Evolutionary conservation across 2,329 filamentous ascomycete genomes (phyloP).

Genomic region (Pseudopithomyces maydicus): DNA sequence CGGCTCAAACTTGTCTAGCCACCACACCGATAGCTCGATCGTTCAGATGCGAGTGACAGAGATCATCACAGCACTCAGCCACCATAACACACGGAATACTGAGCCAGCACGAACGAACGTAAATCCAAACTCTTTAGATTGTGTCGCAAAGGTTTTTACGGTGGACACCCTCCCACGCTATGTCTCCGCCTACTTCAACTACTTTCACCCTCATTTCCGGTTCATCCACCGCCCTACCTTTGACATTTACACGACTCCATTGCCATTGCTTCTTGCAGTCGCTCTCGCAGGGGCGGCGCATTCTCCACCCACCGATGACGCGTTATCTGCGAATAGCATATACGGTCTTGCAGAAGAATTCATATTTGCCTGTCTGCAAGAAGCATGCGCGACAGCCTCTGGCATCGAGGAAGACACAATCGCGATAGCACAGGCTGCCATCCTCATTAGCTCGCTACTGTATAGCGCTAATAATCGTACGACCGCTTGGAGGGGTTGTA

Average conservation of each 20-base stretch:
- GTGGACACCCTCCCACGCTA: conserved; percentile 25
- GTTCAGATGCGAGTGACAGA: background rate
- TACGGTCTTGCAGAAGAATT: conserved; percentile 18
- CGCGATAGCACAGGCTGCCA: conserved; percentile 15
- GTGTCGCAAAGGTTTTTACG: conserved; percentile 15
- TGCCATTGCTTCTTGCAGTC: conserved; percentile 48
- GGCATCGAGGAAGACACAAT: background rate
- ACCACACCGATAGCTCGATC: background rate
- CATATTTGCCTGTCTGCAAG: conserved; percentile 12
- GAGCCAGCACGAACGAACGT: background rate
- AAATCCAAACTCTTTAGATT: background rate
- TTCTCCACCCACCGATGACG: conserved; percentile 14
- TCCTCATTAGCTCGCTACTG: conserved; percentile 13
- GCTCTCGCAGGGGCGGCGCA: conserved; percentile 45
- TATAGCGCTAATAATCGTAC: conserved; percentile 12
- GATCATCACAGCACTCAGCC: background rate
- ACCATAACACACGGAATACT: background rate
- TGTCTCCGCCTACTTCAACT: conserved; percentile 50
- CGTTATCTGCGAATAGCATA: conserved; percentile 12
- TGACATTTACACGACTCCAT: conserved; percentile 42
- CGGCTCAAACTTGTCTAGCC: background rate
- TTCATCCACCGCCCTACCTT: conserved; percentile 52
- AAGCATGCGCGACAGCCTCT: background rate
- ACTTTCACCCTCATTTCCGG: conserved; percentile 52
- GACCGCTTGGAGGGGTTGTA: conserved; percentile 10